Percentiles rank a stretch among this genome's conserved stretches.
phyloP scores from a whole-genome alignment of 164 flowering plant species.

The Vitis rotundifolia region DNA sequence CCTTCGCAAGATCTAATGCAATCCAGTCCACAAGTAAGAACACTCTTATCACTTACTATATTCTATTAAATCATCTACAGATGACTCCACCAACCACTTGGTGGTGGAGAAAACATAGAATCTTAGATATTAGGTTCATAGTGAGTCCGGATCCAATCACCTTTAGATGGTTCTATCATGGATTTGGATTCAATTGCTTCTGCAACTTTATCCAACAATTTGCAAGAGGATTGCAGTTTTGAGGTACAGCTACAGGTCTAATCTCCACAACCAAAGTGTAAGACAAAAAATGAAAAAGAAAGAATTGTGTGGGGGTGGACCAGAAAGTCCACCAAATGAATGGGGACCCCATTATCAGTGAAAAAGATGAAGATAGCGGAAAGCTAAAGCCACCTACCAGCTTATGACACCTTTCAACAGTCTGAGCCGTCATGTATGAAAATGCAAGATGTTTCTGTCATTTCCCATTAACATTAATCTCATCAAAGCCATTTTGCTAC shows the following conservation, averaged over 20 bases:
- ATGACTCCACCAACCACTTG: no score
- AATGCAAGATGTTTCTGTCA: not conserved
- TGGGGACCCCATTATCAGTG: not conserved
- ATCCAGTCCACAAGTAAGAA: no score
- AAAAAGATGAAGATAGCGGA: not conserved
- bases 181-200: not conserved
- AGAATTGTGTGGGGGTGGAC: conserved; percentile 4
- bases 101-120: no score
- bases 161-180: not conserved
- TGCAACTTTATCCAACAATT: not conserved
- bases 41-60: not conserved
- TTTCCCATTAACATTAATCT: not conserved
- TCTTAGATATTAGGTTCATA: not conserved
- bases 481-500: no score
- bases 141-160: not conserved
- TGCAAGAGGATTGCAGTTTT: not conserved
- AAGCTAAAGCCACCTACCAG: not conserved
- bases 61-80: no score
- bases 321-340: conserved; percentile 11
- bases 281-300: not conserved
- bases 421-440: not conserved
- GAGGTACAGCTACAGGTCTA: no score
- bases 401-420: not conserved
- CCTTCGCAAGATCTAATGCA: no score
- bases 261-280: not conserved